Evolutionary conservation across 1,284 basidiomycete species (phyloP).

Genomic region (Ustilago tritici): DNA sequence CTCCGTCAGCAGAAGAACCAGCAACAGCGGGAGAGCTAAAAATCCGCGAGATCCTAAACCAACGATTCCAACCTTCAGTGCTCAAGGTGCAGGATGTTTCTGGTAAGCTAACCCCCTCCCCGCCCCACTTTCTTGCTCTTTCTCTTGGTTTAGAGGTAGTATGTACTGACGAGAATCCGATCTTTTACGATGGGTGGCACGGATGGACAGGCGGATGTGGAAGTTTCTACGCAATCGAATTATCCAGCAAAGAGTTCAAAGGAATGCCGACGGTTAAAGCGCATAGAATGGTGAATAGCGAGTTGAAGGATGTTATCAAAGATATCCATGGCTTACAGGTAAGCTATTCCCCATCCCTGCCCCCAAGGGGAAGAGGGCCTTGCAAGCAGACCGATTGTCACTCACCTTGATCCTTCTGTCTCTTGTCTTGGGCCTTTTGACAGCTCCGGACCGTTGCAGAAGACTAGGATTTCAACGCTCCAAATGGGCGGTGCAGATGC

Average conservation of each 20-base stretch:
- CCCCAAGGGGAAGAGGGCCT: background rate
- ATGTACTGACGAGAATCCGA: background rate
- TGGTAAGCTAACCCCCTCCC: conserved; percentile 67
- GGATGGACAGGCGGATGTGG: conserved; percentile 81
- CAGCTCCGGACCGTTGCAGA: conserved; percentile 45
- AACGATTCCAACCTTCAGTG: conserved; percentile 77
- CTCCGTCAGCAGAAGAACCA: conserved; percentile 3
- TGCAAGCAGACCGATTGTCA: background rate
- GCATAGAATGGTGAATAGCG: conserved; percentile 88
- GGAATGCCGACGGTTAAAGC: conserved; percentile 91
- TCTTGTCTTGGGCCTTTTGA: background rate
- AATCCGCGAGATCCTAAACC: conserved; percentile 80
- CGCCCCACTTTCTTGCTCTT: conserved; percentile 31
- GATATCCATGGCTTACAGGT: conserved; percentile 96
- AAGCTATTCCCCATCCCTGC: conserved; percentile 51
- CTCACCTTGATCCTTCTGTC: background rate
- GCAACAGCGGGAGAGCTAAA: conserved; percentile 44
- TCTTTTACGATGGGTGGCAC: conserved; percentile 49
- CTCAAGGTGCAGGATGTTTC: conserved; percentile 66
- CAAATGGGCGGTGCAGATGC: too few species aligned
- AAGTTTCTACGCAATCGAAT: conserved; percentile 91
- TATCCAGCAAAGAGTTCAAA: conserved; percentile 85
- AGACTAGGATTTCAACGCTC: conserved; percentile 9
- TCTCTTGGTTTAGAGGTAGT: conserved; percentile 62
- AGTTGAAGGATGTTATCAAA: conserved; percentile 88